phyloP scores from a whole-genome alignment of 2,329 filamentous ascomycete genomes.

The Colletotrichum theobromicola region DNA sequence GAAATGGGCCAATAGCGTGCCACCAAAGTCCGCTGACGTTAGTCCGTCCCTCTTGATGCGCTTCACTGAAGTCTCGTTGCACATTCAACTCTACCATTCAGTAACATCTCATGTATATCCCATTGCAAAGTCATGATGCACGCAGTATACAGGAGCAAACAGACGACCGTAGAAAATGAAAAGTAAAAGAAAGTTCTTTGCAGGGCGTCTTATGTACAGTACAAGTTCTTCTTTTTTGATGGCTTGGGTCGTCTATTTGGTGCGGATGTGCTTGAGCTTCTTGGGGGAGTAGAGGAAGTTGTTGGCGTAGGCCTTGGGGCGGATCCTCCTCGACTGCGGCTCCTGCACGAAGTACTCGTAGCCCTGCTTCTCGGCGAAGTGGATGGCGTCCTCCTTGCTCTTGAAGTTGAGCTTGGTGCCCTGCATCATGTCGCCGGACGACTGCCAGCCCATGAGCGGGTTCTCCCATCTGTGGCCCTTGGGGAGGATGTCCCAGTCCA shows the following conservation, averaged over 20 bases:
- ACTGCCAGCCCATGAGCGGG: conserved; percentile 98
- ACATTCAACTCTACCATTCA: neutral
- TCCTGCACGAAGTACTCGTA: conserved; percentile 99
- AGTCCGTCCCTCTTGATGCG: neutral
- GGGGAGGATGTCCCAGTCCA: conserved; percentile 95
- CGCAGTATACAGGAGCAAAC: neutral
- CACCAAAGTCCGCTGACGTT: neutral
- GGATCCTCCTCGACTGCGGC: conserved; percentile 84
- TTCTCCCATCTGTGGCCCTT: conserved; percentile 99
- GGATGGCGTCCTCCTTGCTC: conserved; percentile 91
- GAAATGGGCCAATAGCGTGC: neutral
- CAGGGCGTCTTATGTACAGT: conserved; percentile 32
- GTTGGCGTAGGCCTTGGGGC: conserved; percentile 94
- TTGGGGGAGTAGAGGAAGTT: conserved; percentile 88
- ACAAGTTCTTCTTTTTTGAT: neutral
- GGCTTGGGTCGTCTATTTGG: conserved; percentile 63
- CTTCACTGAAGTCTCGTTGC: neutral
- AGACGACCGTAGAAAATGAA: neutral
- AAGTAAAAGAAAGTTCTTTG: neutral
- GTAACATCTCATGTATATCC: neutral
- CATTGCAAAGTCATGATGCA: neutral
- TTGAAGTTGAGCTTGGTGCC: conserved; percentile 91
- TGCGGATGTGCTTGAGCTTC: conserved; percentile 87
- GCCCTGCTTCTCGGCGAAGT: conserved; percentile 97
- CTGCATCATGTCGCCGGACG: conserved; percentile 93